Conservation (phyloP, 2,329 filamentous ascomycete species). For the Apiospora kogelbergensis region DNA sequence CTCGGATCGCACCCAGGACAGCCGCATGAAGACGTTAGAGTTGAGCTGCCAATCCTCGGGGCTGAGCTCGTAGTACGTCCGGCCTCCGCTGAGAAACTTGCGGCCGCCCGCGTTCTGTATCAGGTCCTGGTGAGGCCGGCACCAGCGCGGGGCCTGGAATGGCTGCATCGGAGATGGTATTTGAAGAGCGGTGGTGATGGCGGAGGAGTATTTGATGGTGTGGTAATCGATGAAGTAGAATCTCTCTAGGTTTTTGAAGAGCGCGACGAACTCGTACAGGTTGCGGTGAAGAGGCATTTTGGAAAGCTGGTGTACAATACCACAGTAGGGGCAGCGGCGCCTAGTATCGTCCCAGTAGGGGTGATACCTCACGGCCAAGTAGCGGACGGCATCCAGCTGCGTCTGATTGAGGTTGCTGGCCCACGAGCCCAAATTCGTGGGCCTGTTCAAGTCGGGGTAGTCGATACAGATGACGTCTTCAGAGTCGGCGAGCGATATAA, state of each 20-base stretch:
- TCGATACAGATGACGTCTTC: conserved; percentile 31
- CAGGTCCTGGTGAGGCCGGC: not conserved
- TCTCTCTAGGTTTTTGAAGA: conserved; percentile 40
- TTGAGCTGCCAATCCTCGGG: conserved; percentile 35
- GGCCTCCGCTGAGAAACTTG: conserved; percentile 27
- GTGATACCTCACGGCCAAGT: conserved; percentile 42
- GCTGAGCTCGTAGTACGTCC: conserved; percentile 35
- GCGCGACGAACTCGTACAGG: conserved; percentile 43
- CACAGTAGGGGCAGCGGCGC: conserved; percentile 34
- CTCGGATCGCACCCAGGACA: conserved; percentile 37
- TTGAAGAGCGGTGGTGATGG: too few relatives aligned
- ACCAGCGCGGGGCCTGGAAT: not conserved
- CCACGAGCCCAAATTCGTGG: conserved; percentile 23
- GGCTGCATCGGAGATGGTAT: not conserved
- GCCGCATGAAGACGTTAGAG: conserved; percentile 34
- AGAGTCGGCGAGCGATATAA: conserved; percentile 24
- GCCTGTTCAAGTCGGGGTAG: conserved; percentile 24
- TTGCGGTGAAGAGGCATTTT: conserved; percentile 37
- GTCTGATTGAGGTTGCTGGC: conserved; percentile 22
- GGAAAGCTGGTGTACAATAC: conserved; percentile 29
- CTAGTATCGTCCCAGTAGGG: conserved; percentile 39
- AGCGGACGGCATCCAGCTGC: conserved; percentile 34
- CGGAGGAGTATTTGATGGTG: conserved; percentile 27
- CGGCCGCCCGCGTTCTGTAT: conserved; percentile 2
- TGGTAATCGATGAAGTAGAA: conserved; percentile 47